phyloP scores from a whole-genome alignment of 176 grass and related monocot genomes.

The Poa pratensis region DNA sequence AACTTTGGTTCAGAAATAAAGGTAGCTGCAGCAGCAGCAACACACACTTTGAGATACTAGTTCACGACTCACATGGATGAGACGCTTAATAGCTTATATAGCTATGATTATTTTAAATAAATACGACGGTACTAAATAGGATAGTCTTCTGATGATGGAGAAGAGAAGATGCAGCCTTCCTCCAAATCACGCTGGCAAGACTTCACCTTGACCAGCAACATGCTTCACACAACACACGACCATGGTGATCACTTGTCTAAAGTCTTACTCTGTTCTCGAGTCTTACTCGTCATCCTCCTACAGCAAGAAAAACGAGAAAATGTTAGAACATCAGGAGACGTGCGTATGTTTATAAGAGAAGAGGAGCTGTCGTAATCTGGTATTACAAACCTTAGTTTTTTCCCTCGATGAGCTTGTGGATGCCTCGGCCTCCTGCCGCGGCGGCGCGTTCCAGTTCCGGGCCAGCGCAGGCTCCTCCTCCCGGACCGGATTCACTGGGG shows the following conservation, averaged over 20 bases:
- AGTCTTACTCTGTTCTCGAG: background rate
- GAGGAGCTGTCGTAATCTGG: background rate
- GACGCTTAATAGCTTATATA: background rate
- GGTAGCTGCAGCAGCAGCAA: conserved; percentile 1
- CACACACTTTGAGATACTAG: background rate
- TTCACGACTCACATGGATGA: background rate
- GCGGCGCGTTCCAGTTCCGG: background rate
- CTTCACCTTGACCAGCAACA: no score
- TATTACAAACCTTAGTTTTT: conserved; percentile 35
- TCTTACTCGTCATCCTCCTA: background rate
- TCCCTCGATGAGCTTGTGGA: conserved; percentile 24
- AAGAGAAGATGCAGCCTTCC: no score
- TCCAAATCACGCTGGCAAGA: no score
- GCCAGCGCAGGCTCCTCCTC: conserved; percentile 43
- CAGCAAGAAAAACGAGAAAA: background rate
- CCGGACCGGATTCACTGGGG: conserved; percentile 43
- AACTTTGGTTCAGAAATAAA: background rate
- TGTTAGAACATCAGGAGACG: no score
- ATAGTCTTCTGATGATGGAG: background rate
- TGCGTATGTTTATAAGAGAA: background rate
- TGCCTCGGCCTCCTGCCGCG: conserved; percentile 26
- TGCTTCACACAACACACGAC: background rate
- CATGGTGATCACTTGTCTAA: background rate
- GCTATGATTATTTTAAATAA: background rate
- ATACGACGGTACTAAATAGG: background rate